Percentiles rank a stretch among this genome's conserved stretches.
Evolutionary conservation across 148 eudicot species (phyloP).

Genomic region (Amaranthus palmeri): DNA sequence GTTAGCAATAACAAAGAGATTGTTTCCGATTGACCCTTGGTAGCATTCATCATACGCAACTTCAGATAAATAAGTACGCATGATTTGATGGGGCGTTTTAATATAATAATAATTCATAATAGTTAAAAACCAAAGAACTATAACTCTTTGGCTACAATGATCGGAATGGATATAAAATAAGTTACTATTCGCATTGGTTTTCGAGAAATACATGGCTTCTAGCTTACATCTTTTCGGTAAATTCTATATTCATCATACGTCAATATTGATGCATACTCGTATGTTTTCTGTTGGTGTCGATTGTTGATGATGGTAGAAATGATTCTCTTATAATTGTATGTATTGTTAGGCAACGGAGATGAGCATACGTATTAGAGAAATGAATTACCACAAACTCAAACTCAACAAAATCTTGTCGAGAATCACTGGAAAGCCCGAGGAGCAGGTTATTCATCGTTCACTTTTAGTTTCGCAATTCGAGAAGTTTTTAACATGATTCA

Average conservation of each 20-base stretch:
- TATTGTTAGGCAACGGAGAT: conserved; percentile 58
- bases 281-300: neutral
- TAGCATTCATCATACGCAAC: too few species aligned
- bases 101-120: too few species aligned
- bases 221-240: neutral
- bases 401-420: conserved; percentile 78
- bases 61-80: too few species aligned
- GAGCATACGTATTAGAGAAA: conserved; percentile 71
- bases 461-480: neutral
- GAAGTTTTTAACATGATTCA: neutral
- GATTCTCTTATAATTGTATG: neutral
- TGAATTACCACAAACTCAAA: conserved; percentile 67
- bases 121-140: too few species aligned
- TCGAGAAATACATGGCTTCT: neutral
- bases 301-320: neutral
- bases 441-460: conserved; percentile 44
- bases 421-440: conserved; percentile 74
- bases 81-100: too few species aligned
- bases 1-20: too few species aligned
- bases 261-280: neutral
- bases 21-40: too few species aligned
- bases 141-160: too few species aligned
- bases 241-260: neutral
- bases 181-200: neutral
- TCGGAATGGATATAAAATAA: too few species aligned